Base-by-base conservation (phyloP, 495 filamentous ascomycete species). In the Aspergillus cavernicola region DNA sequence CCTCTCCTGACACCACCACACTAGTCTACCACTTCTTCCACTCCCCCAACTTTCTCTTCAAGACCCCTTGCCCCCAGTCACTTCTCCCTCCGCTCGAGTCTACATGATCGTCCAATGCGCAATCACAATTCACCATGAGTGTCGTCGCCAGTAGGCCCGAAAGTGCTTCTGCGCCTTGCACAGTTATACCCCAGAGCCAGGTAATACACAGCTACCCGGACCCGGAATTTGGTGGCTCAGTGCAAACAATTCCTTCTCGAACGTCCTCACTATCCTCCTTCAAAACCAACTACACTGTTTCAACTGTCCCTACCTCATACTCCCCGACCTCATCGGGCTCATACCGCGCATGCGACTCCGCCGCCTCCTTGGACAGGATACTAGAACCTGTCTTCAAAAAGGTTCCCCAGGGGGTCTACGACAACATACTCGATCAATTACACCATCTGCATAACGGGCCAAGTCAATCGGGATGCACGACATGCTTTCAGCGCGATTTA, bases 401-500 rank as follows among this genome's bases (percentile, higher is more conserved):
- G 20, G 43, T 85, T 6, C 80, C 83, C 0, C 67, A 69, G n/a
- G 77, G 78, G 40, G 74, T 86, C 4, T 83, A 80, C 59, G 73
- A 81, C 48, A 77, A 71, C 39, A 80, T 86, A 24, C 53, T 84
- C 9, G 67, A 71, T 32, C 75, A 80, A 41, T 53, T 86, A 12
- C 70, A 78, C 37, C 53, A 58, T 6, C 46, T 82, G 35, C 80
- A 86, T 54, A 72, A 66, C 19, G 70, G 63, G 2, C 63, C 65
- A 15, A 61, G 64, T 24, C 72, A 71, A 54, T 63, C 60, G 26
- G 72, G 75, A 35, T 93, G 90, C 61, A 76, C 83, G 49, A 88
- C 86, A 55, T 92, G 89, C 68, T 89, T 84, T 67, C 84, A 89
- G 72, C 81, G 86, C 44, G 88, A 93, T 61, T 64, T 91, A 22